These are phyloP conservation scores for Coniochaeta prunicola DNA, from an alignment of 2,329 filamentous ascomycete species.

Conservation along the genomic window DNA sequence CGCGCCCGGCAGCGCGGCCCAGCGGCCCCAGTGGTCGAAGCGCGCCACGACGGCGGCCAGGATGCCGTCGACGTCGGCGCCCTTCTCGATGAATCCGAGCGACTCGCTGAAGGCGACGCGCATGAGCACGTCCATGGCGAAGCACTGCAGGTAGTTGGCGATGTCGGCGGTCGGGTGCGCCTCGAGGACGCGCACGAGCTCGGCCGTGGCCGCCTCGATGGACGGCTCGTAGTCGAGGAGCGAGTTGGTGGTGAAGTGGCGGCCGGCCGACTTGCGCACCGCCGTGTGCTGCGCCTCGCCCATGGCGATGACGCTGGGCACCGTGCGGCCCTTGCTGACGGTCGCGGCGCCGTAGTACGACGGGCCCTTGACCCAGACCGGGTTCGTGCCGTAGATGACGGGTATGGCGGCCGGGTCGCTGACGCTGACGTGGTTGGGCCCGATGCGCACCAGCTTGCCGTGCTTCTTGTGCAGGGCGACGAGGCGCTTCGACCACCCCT, in stretches of 20 bases:
- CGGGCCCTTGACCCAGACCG: constrained; percentile 6
- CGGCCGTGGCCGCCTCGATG: constrained; percentile 4
- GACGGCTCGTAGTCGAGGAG: constrained; percentile 7
- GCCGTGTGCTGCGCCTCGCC: constrained; percentile 5
- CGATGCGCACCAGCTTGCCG: constrained; percentile 6
- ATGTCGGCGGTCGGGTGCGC: constrained; percentile 3
- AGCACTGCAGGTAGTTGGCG: constrained; percentile 5
- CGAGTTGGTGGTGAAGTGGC: constrained; percentile 7
- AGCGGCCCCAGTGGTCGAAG: constrained; percentile 8
- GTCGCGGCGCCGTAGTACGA: constrained; percentile 6
- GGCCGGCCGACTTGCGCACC: constrained; percentile 5
- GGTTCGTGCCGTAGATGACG: constrained; percentile 6
- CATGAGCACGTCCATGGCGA: constrained; percentile 6
- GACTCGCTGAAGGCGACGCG: constrained; percentile 9
- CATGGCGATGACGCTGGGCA: constrained; percentile 7
- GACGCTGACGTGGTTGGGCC: constrained; percentile 7
- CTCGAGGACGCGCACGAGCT: constrained; percentile 3
- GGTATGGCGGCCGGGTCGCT: constrained; percentile 8
- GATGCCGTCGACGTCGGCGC: constrained; percentile 12
- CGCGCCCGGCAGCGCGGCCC: constrained; percentile 3
- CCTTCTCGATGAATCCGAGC: constrained; percentile 9
- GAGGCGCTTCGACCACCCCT: constrained; percentile 3
- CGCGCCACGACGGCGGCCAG: constrained; percentile 9
- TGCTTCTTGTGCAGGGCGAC: constrained; percentile 5
- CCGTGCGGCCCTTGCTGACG: constrained; percentile 6